These are phyloP conservation scores for Limonium bicolor DNA, from an alignment of 148 eudicot species.

Conservation along the genomic window DNA sequence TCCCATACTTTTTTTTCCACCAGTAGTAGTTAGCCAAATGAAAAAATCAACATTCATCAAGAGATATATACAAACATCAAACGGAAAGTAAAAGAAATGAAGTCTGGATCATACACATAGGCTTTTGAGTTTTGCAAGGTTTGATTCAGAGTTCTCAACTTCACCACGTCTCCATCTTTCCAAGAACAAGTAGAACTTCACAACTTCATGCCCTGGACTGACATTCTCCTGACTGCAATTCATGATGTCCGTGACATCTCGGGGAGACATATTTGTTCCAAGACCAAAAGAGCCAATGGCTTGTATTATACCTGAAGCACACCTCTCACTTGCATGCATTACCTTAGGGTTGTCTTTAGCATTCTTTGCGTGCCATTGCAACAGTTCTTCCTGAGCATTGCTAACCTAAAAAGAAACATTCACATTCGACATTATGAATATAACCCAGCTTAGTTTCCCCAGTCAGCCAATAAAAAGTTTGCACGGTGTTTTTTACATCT, in stretches of 20 bases:
- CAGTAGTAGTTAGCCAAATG: too few relatives aligned
- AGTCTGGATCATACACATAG: constrained; percentile 21
- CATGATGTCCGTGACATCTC: constrained; percentile 29
- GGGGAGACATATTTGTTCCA: constrained; percentile 40
- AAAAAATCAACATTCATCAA: too few relatives aligned
- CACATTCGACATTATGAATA: constrained; percentile 3
- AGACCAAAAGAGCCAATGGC: constrained; percentile 64
- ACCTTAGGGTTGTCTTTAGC: constrained; percentile 53
- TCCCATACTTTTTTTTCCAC: too few relatives aligned
- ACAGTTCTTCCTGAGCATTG: constrained; percentile 67
- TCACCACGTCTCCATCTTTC: constrained; percentile 56
- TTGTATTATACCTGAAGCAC: constrained; percentile 64
- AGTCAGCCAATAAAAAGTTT: not conserved
- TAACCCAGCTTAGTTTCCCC: constrained; percentile 1
- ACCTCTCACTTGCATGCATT: constrained; percentile 55
- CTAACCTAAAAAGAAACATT: constrained; percentile 30
- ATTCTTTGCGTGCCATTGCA: constrained; percentile 54
- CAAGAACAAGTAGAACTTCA: constrained; percentile 37
- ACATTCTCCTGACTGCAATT: constrained; percentile 19
- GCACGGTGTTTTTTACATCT: too few relatives aligned
- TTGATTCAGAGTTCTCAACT: constrained; percentile 32
- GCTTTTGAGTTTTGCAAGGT: constrained; percentile 30
- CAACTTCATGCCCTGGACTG: constrained; percentile 48
- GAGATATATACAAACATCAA: too few relatives aligned
- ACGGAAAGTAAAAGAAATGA: too few relatives aligned